Percentiles rank a stretch among this genome's conserved stretches.
phyloP scores from a whole-genome alignment of 2,329 filamentous ascomycete genomes.

The Neofusicoccum umdonicola region DNA sequence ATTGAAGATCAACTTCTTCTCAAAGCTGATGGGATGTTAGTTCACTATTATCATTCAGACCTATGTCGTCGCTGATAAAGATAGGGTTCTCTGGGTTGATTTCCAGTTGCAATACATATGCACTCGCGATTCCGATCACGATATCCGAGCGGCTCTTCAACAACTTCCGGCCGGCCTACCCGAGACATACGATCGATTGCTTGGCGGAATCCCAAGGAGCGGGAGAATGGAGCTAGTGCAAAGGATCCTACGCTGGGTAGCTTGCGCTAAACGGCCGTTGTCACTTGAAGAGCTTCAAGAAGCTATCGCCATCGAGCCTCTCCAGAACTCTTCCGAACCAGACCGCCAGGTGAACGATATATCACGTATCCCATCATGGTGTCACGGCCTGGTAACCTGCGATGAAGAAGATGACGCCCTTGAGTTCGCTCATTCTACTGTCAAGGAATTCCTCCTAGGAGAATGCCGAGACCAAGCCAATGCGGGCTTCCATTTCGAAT shows the following conservation, averaged over 20 bases:
- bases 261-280: constrained; percentile 30
- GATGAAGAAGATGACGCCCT: constrained; percentile 27
- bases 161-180: background rate
- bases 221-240: background rate
- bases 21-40: background rate
- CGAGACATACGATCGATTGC: background rate
- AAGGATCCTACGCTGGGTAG: background rate
- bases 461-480: background rate
- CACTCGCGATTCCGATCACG: background rate
- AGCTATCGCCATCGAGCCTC: constrained; percentile 36
- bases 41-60: background rate
- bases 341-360: constrained; percentile 30
- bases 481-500: background rate
- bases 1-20: background rate
- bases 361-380: constrained; percentile 30
- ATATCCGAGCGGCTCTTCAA: background rate
- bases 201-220: background rate
- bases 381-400: constrained; percentile 34
- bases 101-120: background rate
- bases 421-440: background rate
- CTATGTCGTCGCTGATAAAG: background rate
- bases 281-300: constrained; percentile 39
- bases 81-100: background rate
- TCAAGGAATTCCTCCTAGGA: background rate
- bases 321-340: constrained; percentile 24